These are phyloP conservation scores for Alternaria incomplexa DNA, from an alignment of 2,329 filamentous ascomycete species.

Conservation along the genomic window DNA sequence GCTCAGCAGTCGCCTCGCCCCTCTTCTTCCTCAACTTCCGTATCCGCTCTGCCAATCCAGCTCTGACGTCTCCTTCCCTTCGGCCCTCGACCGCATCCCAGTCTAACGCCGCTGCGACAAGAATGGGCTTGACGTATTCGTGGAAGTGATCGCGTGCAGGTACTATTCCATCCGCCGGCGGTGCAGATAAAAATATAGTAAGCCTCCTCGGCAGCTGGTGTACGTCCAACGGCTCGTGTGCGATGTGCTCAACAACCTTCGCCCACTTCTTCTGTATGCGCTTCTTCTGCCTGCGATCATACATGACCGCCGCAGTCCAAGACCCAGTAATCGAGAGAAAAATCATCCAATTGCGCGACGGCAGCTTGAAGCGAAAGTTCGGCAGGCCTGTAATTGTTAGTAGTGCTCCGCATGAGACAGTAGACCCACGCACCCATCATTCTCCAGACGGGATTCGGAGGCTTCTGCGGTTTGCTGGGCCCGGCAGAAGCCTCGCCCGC, in stretches of 20 bases:
- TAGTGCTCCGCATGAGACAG: slow-evolving; percentile 1
- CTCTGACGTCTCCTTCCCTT: slow-evolving; percentile 89
- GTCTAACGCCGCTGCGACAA: slow-evolving; percentile 88
- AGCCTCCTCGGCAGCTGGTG: slow-evolving; percentile 81
- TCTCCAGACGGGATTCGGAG: slow-evolving; percentile 47
- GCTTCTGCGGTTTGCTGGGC: slow-evolving; percentile 36
- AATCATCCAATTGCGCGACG: slow-evolving; percentile 97
- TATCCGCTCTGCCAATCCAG: slow-evolving; percentile 84
- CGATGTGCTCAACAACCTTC: slow-evolving; percentile 81
- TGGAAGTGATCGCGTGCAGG: slow-evolving; percentile 92
- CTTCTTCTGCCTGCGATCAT: slow-evolving; percentile 91
- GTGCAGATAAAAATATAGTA: slow-evolving; percentile 83
- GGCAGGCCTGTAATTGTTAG: slow-evolving; percentile 69
- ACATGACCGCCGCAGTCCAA: slow-evolving; percentile 80
- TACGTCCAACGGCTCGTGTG: slow-evolving; percentile 74
- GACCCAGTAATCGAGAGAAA: slow-evolving; percentile 82
- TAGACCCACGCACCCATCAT: slow-evolving; percentile 45
- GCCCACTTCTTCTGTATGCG: slow-evolving; percentile 86
- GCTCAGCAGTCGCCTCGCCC: slow-evolving; percentile 57
- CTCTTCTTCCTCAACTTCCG: slow-evolving; percentile 68
- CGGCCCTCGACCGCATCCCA: slow-evolving; percentile 96
- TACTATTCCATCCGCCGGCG: slow-evolving; percentile 84
- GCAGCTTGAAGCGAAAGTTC: slow-evolving; percentile 80
- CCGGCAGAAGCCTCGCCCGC: slow-evolving; percentile 28
- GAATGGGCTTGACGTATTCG: slow-evolving; percentile 91